phyloP scores from a whole-genome alignment of 495 filamentous ascomycete genomes.

The Lentithecium fluviatile region DNA sequence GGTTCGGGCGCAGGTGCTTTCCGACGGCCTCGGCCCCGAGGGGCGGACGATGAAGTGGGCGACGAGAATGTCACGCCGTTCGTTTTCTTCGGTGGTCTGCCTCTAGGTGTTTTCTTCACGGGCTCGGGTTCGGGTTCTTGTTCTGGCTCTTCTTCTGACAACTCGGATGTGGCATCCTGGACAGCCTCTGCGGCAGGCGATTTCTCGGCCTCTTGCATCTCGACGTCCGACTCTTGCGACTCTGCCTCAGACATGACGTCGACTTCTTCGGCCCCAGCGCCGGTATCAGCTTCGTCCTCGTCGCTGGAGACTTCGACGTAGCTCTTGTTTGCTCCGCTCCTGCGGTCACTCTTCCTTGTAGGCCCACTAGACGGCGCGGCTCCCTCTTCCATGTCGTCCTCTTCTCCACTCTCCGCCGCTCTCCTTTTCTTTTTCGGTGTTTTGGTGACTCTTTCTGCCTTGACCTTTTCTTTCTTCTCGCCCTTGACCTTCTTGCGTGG shows the following conservation, averaged over 20 bases:
- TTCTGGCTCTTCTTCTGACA: not conserved
- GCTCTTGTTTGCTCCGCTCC: slow-evolving; percentile 42
- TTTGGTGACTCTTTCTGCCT: slow-evolving; percentile 47
- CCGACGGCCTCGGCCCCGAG: not conserved
- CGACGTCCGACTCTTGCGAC: slow-evolving; percentile 1
- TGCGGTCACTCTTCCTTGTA: slow-evolving; percentile 47
- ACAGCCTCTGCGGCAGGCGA: not conserved
- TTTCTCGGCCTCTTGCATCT: slow-evolving; percentile 11
- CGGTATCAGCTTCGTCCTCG: slow-evolving; percentile 59
- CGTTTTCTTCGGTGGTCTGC: slow-evolving; percentile 1
- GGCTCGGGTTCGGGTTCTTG: slow-evolving; percentile 3
- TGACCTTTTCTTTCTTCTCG: slow-evolving; percentile 40
- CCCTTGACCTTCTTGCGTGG: slow-evolving; percentile 46
- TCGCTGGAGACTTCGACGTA: slow-evolving; percentile 60
- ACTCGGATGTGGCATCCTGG: not conserved
- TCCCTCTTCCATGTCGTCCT: slow-evolving; percentile 16
- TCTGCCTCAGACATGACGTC: slow-evolving; percentile 26
- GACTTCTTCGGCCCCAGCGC: slow-evolving; percentile 40
- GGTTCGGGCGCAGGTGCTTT: not conserved
- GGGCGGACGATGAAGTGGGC: not conserved
- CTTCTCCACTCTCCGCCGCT: slow-evolving; percentile 31
- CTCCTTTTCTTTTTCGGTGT: slow-evolving; percentile 47
- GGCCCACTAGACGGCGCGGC: slow-evolving; percentile 38
- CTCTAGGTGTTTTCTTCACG: slow-evolving; percentile 3
- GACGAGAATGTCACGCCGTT: not conserved